Evolutionary conservation across 257 asterid genomes (phyloP).

Genomic region (Euphrasia confusa): DNA sequence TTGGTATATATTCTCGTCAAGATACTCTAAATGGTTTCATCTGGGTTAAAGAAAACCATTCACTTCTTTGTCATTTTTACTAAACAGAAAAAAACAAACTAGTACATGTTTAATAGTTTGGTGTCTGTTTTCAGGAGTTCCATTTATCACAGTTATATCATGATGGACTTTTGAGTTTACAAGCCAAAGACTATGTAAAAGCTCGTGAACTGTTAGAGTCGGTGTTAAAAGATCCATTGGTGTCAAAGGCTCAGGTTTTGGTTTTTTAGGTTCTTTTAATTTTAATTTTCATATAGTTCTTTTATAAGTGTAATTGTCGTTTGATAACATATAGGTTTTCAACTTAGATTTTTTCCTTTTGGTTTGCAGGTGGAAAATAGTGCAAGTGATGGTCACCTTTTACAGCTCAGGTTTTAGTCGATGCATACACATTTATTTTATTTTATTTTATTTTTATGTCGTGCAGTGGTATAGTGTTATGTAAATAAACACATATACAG

Average conservation of each 20-base stretch:
- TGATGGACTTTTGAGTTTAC: constrained; percentile 80
- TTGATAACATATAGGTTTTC: neutral
- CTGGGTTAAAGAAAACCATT: neutral
- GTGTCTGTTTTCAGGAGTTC: constrained; percentile 56
- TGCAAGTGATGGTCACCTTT: constrained; percentile 80
- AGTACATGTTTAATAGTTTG: constrained; percentile 10
- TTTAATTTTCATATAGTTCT: constrained; percentile 22
- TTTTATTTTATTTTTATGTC: neutral
- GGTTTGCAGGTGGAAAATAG: constrained; percentile 63
- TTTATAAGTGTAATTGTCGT: constrained; percentile 3
- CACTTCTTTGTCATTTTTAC: constrained; percentile 13
- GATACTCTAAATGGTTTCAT: constrained; percentile 11
- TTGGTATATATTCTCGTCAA: constrained; percentile 3
- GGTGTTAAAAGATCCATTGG: constrained; percentile 81
- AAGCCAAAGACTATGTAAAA: constrained; percentile 75
- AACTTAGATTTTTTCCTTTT: constrained; percentile 20
- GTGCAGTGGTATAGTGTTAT: neutral
- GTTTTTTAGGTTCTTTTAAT: constrained; percentile 18
- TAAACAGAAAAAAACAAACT: neutral
- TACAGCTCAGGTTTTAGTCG: constrained; percentile 79
- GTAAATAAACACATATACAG: too few relatives aligned
- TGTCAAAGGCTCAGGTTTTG: constrained; percentile 69
- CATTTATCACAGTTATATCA: constrained; percentile 86
- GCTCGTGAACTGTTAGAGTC: constrained; percentile 79
- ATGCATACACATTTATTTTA: constrained; percentile 6